A percentile compares a stretch with the other conserved stretches of the same genome.
phyloP scores from a whole-genome alignment of 805 yeast genomes.

The Candida boleticola region DNA sequence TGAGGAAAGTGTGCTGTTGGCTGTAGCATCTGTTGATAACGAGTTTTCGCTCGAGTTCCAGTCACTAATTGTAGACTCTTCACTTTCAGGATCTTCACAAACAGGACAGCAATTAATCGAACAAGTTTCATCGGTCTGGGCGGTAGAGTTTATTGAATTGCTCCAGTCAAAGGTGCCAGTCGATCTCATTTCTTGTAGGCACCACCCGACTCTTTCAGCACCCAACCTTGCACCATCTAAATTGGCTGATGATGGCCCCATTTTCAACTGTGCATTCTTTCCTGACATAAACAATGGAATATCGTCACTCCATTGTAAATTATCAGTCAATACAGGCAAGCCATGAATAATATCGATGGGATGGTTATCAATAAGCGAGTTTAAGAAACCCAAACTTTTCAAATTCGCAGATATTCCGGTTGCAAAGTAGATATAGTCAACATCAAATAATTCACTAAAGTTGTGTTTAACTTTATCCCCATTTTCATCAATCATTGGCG shows the following conservation, averaged over 20 bases:
- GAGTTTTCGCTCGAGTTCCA: background rate
- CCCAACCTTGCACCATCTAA: slow-evolving; percentile 46
- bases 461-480: background rate
- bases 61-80: background rate
- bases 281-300: slow-evolving; percentile 43
- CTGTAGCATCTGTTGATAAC: background rate
- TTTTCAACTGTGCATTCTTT: slow-evolving; percentile 39
- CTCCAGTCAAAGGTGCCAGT: slow-evolving; percentile 4
- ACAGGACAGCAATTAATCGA: slow-evolving; percentile 4
- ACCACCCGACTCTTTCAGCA: slow-evolving; percentile 46
- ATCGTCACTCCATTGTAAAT: slow-evolving; percentile 39
- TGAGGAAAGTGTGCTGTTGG: slow-evolving; percentile 4
- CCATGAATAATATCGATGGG: slow-evolving; percentile 36
- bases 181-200: slow-evolving; percentile 18
- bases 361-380: slow-evolving; percentile 20
- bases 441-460: background rate
- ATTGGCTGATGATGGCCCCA: slow-evolving; percentile 47
- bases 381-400: slow-evolving; percentile 25
- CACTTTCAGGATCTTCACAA: slow-evolving; percentile 5
- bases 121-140: slow-evolving; percentile 4
- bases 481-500: slow-evolving; percentile 3
- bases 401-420: slow-evolving; percentile 39
- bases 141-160: background rate
- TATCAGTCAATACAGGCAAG: slow-evolving; percentile 42
- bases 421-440: slow-evolving; percentile 41